Evolutionary conservation across 2,329 filamentous ascomycete genomes (phyloP), one percentile per base, ranked within the genome.

Genomic region (Xylariaceae sp.): DNA sequence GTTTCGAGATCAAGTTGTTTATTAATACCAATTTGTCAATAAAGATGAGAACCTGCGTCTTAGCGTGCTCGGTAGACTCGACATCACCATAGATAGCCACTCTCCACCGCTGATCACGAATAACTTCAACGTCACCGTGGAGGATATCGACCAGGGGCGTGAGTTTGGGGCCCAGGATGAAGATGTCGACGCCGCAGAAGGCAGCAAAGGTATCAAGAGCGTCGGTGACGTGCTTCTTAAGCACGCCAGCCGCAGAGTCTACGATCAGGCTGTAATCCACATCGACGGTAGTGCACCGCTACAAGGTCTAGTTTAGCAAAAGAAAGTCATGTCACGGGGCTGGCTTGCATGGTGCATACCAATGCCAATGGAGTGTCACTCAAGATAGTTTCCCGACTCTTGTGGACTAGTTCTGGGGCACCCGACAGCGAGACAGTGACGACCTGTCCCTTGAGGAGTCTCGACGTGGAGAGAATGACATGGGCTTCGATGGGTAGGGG

Each of bases 11-110:
- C 7, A 56, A 39, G 35, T 50, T 47, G 44, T 60, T 54, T 57
- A 47, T 61, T 75, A 81, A 70, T 82, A 94, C 90, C 78, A 96
- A 85, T 75, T 92, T 90, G 74, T 99, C 94, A 72, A 99, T 97
- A 81, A 97, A 94, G 74, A 97, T 96, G 73, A 99, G 79, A 47
- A 97, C 87, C 65, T 94, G 86, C 15, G 93, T 96, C 81, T 99
- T 99, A 57, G 94, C 94, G 75, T 97, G 93, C 75, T 99, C 94
- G 34, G 91, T 89, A 66, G 92, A 96, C 77, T 97, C 86, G 75
- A 94, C 88, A 72, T 99, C 94, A 57, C 94, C 93, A 69, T 94
- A 99, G 65, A 99, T 95, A 68, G 91, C 89, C 62, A 97, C 88
- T 71, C 93, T 87, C 79, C 95, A 92, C 67, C 93, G 86, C 74